Evolutionary conservation across 495 filamentous ascomycete species (phyloP), one percentile per base, ranked within the genome.

Genomic region (Corynascus novoguineensis): DNA sequence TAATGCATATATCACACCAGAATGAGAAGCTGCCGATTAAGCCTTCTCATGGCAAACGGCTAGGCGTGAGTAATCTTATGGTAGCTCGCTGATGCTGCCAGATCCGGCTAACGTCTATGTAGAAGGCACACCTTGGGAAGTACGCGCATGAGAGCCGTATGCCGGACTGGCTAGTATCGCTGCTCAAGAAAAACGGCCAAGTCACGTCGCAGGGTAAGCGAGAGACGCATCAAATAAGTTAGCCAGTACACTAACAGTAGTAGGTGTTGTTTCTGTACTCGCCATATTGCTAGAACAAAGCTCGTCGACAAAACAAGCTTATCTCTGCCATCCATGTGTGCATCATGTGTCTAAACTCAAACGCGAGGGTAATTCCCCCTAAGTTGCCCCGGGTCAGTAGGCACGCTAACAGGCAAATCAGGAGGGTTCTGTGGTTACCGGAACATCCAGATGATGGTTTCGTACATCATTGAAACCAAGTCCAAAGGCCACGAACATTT

Each of bases 351-450:
- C 85, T 46, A 96, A 96, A 62, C 76, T 96, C 35, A 77, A 78
- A 10, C 80, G 75, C 34, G 91, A 96, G 71, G 82, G 77, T 75
- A 67, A 7, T 37, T 27, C 19, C 37, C 24, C 19, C 21, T 19
- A 14, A 1, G 22, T 5, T 4, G 3, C 35, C 12, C 1, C 9
- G 7, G 21, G 3, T 50, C 28, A 3, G 10, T 24, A 2, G n/a
- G n/a, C 10, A 4, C 4, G 1, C 5, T 3, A 15, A 17, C 3
- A 21, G 6, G 45, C 25, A 61, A n/a, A 50, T 21, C 21, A 76
- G 87, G 92, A 32, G 89, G 90, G 1, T 98, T 97, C 72, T 98
- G 93, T 71, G 93, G 93, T n/a, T 98, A 97, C 64, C 80, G 93
- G 10, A 98, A 96, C 68, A 96, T 97, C 38, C 93, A 98, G 64